Base-by-base conservation (phyloP, 2,329 filamentous ascomycete genomes). In the Diaporthe eres region DNA sequence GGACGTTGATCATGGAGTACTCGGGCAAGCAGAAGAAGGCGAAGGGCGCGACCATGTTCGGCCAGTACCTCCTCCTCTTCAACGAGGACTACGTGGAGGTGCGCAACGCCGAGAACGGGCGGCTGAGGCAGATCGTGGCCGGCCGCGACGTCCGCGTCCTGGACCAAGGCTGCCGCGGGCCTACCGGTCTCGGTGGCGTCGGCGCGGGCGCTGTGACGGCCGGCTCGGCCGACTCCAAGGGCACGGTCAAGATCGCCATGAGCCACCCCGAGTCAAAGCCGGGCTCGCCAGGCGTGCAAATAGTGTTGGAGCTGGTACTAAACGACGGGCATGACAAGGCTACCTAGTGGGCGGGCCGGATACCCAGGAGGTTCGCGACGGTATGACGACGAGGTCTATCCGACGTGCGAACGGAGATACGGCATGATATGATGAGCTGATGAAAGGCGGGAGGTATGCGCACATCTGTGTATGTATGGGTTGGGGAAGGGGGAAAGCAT, bases 41-140 rank as follows among this genome's bases (percentile, higher is more conserved):
- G 1, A 93, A 93, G 77, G 92, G 92, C 17, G 96, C 96, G 2
- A 97, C 95, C 77, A 93, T 98, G 86, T 97, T 95, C 80, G 96
- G 95, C 1, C 94, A 95, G 75, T 98, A 98, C 83, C 90, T 99
- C 6, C 88, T 99, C 10, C 91, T 99, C 6, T 98, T 98, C 86
- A 97, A 98, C 83, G 93, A 94, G 31, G 96, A 98, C 84, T 99
- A 98, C 80, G 95, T 99, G 65, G 97, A 99, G 86, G 95, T 99
- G 72, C 92, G 97, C 73, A 98, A 99, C 81, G 97, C 97, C 25
- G 95, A 98, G 86, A 98, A 98, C 81, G 97, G 97, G 0, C 91
- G 97, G 28, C 84, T 99, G 78, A 91, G 97, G 80, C 97, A 99
- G 86, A 97, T 99, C 75, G 98, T 99, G 79, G 93, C 95, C 0